These are phyloP conservation scores for Calycina herbarum DNA, from an alignment of 2,329 filamentous ascomycete genomes.

Conservation along the genomic window DNA sequence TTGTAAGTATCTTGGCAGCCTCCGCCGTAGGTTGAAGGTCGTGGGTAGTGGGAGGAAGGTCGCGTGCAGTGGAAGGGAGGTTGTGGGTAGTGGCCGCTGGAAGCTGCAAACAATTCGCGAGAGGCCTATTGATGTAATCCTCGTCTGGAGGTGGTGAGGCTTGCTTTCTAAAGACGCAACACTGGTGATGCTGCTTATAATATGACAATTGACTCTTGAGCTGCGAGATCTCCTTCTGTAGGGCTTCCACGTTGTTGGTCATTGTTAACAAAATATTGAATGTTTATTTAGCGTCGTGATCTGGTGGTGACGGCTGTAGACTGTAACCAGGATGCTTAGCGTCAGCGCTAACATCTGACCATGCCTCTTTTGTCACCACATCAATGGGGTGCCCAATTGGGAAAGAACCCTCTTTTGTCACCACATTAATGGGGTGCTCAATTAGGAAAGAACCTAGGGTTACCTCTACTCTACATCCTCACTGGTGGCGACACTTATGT, in stretches of 20 bases:
- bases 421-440: not conserved
- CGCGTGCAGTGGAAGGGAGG: too few relatives aligned
- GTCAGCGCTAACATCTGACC: not conserved
- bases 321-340: constrained; percentile 5
- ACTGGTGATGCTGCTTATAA: constrained; percentile 5
- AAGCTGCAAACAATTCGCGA: not conserved
- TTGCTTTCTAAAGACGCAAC: constrained; percentile 4
- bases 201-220: not conserved
- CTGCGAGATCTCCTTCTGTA: not conserved
- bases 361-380: constrained; percentile 7
- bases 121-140: not conserved
- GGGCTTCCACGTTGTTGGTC: not conserved
- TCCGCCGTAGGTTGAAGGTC: not conserved
- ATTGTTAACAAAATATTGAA: constrained; percentile 5
- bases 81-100: too few relatives aligned
- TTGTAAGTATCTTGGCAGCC: not conserved
- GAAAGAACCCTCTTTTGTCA: not conserved
- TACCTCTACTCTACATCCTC: not conserved
- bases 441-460: not conserved
- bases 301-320: not conserved
- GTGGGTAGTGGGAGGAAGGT: not conserved
- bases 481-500: too few relatives aligned
- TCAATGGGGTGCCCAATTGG: constrained; percentile 3
- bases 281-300: constrained; percentile 1
- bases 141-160: constrained; percentile 2